These are phyloP conservation scores for Acanthamoeba healyi DNA, from an alignment of 208 protist genomes.

Conservation along the genomic window DNA sequence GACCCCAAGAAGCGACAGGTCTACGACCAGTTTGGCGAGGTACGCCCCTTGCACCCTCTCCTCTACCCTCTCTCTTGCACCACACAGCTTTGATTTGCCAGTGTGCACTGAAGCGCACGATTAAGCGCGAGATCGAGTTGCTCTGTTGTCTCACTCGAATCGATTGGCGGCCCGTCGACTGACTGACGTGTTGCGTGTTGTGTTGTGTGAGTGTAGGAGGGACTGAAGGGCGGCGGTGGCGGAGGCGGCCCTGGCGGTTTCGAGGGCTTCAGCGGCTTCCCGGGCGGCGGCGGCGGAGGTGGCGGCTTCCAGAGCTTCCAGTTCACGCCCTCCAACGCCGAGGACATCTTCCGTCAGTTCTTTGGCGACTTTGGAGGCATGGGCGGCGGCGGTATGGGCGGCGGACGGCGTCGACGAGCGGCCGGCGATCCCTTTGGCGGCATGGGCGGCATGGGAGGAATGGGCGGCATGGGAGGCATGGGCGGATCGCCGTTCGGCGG, in stretches of 20 bases:
- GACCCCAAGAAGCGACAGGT: conserved; percentile 71
- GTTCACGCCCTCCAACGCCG: conserved; percentile 25
- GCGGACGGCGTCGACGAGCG: conserved; percentile 6
- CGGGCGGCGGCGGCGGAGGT: background rate
- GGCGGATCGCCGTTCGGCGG: conserved; percentile 19
- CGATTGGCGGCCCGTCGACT: background rate
- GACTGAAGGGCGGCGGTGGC: conserved; percentile 50
- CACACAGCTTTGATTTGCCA: too few relatives aligned
- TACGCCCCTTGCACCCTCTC: background rate
- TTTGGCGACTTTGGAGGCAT: conserved; percentile 16
- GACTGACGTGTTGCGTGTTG: background rate
- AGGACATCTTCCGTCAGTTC: conserved; percentile 26
- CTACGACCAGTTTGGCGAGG: conserved; percentile 81
- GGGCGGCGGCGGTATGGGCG: background rate
- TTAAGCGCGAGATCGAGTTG: too few relatives aligned
- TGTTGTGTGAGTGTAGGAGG: background rate
- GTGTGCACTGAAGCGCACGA: too few relatives aligned
- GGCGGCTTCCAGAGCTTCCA: background rate
- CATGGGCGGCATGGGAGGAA: conserved; percentile 31
- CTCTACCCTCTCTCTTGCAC: background rate
- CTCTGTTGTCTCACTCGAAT: background rate
- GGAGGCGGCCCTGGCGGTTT: background rate
- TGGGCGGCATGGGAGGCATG: conserved; percentile 56
- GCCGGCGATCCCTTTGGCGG: conserved; percentile 18
- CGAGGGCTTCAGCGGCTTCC: conserved; percentile 16